These are phyloP conservation scores for Diutina pseudorugosa DNA, from an alignment of 1,139 yeast species.

Conservation along the genomic window DNA sequence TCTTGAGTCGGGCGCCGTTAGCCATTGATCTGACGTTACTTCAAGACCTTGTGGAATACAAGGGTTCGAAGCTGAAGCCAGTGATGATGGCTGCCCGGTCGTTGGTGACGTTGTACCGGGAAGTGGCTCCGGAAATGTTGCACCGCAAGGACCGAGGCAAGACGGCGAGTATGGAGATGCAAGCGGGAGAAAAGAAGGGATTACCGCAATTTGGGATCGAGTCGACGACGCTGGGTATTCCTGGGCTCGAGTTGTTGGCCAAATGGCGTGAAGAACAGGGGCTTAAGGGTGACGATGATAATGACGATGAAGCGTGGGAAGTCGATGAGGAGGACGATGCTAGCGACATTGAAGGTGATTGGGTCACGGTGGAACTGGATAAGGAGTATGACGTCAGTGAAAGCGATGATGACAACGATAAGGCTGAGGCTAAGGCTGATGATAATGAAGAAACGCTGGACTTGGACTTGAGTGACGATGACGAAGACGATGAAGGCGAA, in stretches of 20 bases:
- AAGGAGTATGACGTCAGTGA: slow-evolving; percentile 45
- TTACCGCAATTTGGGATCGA: slow-evolving; percentile 68
- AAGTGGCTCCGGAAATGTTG: slow-evolving; percentile 93
- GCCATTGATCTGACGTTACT: slow-evolving; percentile 80
- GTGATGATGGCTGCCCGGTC: slow-evolving; percentile 92
- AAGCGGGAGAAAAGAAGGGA: slow-evolving; percentile 31
- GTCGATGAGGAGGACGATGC: slow-evolving; percentile 12
- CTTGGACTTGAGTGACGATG: slow-evolving; percentile 5
- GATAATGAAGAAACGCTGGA: slow-evolving; percentile 37
- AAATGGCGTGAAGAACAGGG: slow-evolving; percentile 49
- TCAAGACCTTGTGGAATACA: slow-evolving; percentile 83
- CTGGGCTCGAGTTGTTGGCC: slow-evolving; percentile 81
- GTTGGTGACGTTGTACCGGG: slow-evolving; percentile 78
- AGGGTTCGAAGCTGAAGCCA: slow-evolving; percentile 85
- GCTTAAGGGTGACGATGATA: slow-evolving; percentile 10
- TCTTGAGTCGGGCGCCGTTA: slow-evolving; percentile 82
- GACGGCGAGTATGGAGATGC: slow-evolving; percentile 69
- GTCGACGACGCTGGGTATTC: slow-evolving; percentile 51
- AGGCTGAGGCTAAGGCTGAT: slow-evolving; percentile 10
- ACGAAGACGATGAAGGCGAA: slow-evolving; percentile 10
- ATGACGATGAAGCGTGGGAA: slow-evolving; percentile 45
- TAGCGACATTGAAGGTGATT: slow-evolving; percentile 46
- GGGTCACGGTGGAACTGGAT: slow-evolving; percentile 50
- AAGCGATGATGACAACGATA: slow-evolving; percentile 32
- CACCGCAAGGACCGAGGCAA: slow-evolving; percentile 86